Evolutionary conservation across 352 stramenopile species (phyloP).

Genomic region (Aphanomyces stellatus): DNA sequence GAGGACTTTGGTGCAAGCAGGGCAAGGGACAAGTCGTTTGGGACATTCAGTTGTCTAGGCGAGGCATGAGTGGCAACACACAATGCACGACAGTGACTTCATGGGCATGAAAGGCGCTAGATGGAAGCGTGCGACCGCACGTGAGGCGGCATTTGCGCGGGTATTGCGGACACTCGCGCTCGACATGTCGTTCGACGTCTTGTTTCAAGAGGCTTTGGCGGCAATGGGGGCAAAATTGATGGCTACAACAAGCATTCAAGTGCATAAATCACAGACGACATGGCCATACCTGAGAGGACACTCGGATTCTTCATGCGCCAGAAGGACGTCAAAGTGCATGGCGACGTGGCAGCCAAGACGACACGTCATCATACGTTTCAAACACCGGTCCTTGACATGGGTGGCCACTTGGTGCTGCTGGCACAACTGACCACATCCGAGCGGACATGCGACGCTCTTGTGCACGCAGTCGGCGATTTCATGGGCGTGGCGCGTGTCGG

Average conservation of each 20-base stretch:
- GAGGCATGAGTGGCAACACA: too few species aligned
- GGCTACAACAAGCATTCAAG: not conserved
- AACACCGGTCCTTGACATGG: constrained; percentile 53
- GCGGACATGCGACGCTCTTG: constrained; percentile 47
- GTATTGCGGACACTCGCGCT: constrained; percentile 27
- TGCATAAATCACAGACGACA: not conserved
- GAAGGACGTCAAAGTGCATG: constrained; percentile 34
- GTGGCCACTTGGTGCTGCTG: constrained; percentile 25
- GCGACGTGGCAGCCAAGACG: constrained; percentile 47
- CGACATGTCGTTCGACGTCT: constrained; percentile 30
- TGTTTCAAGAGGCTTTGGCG: constrained; percentile 26
- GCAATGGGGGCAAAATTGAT: constrained; percentile 46
- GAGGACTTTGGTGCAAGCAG: constrained; percentile 33
- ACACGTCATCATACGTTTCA: constrained; percentile 44
- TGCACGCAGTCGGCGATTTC: constrained; percentile 32
- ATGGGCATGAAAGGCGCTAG: not conserved
- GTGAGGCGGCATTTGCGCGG: constrained; percentile 41
- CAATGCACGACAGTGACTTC: too few species aligned
- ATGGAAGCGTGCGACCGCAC: not conserved
- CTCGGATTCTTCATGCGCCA: constrained; percentile 40
- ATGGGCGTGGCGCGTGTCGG: constrained; percentile 21
- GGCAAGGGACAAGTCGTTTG: constrained; percentile 57
- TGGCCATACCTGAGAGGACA: constrained; percentile 31
- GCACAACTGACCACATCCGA: constrained; percentile 54
- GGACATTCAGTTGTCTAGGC: constrained; percentile 31